A percentile compares a stretch with the other conserved stretches of the same genome.
phyloP scores from a whole-genome alignment of 2,329 filamentous ascomycete species.

The Diaporthe vaccinii region DNA sequence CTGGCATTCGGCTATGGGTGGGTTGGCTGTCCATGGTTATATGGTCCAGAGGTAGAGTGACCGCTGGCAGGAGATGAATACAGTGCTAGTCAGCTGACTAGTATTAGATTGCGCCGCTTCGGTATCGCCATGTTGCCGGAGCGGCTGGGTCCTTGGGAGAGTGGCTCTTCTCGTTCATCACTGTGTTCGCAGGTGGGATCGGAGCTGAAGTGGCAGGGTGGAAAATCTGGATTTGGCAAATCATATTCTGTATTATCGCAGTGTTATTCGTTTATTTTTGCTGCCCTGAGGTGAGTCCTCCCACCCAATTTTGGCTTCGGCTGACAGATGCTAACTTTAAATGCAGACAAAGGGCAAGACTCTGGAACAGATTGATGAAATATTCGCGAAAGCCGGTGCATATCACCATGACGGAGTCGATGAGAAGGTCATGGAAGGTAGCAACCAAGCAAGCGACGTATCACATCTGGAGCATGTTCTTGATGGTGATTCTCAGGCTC shows the following conservation, averaged over 20 bases:
- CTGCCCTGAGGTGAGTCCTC: background rate
- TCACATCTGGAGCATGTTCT: background rate
- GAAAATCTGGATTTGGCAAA: constrained; percentile 19
- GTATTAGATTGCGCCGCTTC: background rate
- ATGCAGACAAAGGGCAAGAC: background rate
- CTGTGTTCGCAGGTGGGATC: background rate
- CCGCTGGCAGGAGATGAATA: fast-evolving
- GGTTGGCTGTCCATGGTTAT: constrained; percentile 6
- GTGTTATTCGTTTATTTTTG: background rate
- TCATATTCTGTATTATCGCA: background rate
- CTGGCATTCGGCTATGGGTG: background rate
- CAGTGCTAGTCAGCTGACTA: background rate
- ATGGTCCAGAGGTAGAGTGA: background rate
- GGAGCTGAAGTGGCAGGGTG: constrained; percentile 4
- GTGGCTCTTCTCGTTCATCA: constrained; percentile 9
- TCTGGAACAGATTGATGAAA: background rate
- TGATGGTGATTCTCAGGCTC: background rate
- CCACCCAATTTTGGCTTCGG: fast-evolving
- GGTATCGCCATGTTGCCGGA: background rate
- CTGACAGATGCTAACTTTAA: background rate
- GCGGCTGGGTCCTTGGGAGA: background rate
- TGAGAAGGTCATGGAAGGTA: background rate
- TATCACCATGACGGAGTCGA: background rate
- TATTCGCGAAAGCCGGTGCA: background rate
- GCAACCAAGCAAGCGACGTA: background rate